Evolutionary conservation across 2,329 filamentous ascomycete genomes (phyloP), one percentile per base, ranked within the genome.

Genomic region (Fusarium keratoplasticum): DNA sequence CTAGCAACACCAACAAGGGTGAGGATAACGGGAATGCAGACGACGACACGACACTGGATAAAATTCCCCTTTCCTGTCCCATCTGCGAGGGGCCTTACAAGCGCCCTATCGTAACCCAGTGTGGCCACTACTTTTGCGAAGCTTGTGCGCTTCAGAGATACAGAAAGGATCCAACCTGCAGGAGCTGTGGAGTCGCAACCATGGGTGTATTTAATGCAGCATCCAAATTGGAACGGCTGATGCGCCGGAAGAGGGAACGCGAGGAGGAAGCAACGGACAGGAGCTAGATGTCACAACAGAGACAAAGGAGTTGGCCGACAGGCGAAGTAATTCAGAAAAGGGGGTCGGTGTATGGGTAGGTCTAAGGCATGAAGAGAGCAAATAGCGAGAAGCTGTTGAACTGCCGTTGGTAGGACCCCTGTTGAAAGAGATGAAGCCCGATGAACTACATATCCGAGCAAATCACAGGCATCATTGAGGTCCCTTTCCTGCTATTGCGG

Each of bases 41-140:
- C 3, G 83, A 85, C 8, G 86, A 88, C 54, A 91, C 90, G 29
- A 83, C 95, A 79, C 84, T 97, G 61, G 91, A 95, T 80, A 92
- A 91, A 77, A 96, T 97, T 40, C 95, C 95, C 0, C 97, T 97
- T 80, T 93, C 91, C 1, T 98, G 95, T 82, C 89, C 97, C 74
- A 94, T 97, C 72, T 98, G 95, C 86, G 91, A 92, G 78, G 89
- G 90, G 40, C 83, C 91, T 1, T 98, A 97, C 83, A 92, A 90
- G 78, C 87, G 89, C 64, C 95, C 95, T 0, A 89, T 98, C 16
- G 86, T 95, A 11, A 98, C 96, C n/a, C 93, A 94, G 74, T 98
- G 96, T 76, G 93, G 94, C 0, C 96, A 98, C 81, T 98, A 98
- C 82, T 98, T 98, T 80, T 98, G 96, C 82, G 93, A 98, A 81